Evolutionary conservation across 2,329 filamentous ascomycete genomes (phyloP).

Genomic region (Exserohilum turcica): DNA sequence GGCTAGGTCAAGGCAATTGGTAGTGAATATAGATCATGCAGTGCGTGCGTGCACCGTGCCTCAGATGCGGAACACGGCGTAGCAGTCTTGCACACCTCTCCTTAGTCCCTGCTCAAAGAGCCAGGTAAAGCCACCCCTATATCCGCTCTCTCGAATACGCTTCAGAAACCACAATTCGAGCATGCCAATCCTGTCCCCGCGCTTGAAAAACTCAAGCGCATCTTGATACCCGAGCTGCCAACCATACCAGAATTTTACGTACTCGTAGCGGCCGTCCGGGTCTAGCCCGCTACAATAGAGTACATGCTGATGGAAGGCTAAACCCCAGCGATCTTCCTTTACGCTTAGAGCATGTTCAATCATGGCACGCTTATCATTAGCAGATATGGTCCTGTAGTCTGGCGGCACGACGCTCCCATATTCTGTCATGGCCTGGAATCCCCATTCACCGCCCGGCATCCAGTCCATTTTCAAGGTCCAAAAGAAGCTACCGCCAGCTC

Average conservation of each 20-base stretch:
- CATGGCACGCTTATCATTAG: slow-evolving; percentile 29
- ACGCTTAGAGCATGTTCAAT: slow-evolving; percentile 50
- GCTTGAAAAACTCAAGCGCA: slow-evolving; percentile 57
- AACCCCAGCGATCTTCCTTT: slow-evolving; percentile 41
- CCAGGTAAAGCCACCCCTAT: slow-evolving; percentile 56
- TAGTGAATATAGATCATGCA: neutral
- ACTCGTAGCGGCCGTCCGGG: slow-evolving; percentile 56
- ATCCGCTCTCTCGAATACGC: slow-evolving; percentile 58
- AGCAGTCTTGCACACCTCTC: slow-evolving; percentile 53
- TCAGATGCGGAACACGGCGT: slow-evolving; percentile 26
- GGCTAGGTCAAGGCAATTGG: neutral
- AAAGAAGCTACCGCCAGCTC: slow-evolving; percentile 60
- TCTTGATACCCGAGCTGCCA: slow-evolving; percentile 64
- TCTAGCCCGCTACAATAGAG: slow-evolving; percentile 56
- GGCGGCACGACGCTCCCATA: slow-evolving; percentile 49
- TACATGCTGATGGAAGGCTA: slow-evolving; percentile 52
- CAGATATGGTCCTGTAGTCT: slow-evolving; percentile 31
- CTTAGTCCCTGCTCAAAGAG: slow-evolving; percentile 58
- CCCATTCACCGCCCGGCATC: slow-evolving; percentile 67
- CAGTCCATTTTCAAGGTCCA: slow-evolving; percentile 68
- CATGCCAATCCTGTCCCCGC: slow-evolving; percentile 61
- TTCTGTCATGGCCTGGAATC: slow-evolving; percentile 60
- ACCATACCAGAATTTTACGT: slow-evolving; percentile 60
- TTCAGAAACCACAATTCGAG: slow-evolving; percentile 64
- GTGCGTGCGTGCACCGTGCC: neutral